Base-by-base conservation (phyloP, 108 stramenopile species). In the Bacterosira constricta region DNA sequence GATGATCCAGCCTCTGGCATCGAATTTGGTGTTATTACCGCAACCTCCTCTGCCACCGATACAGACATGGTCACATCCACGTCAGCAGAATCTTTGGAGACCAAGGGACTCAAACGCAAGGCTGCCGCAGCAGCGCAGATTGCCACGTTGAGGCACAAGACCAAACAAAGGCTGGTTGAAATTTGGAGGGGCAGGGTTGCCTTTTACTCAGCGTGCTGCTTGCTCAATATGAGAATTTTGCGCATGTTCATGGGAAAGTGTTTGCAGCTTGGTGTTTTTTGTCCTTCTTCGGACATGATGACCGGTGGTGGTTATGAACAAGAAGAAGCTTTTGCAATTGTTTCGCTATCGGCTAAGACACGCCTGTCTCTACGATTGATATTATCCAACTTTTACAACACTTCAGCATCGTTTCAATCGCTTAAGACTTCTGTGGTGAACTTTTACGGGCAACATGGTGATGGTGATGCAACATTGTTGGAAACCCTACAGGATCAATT, bases 121-220 rank as follows among this genome's bases (percentile, higher is more conserved):
- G 90, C 92, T 26, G 92, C 92, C n/a, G 92, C 92, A 18, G 88
- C 90, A 54, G 92, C 86, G 8, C 83, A 90, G 44, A 83, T 91
- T 76, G 86, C 82, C 49, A 75, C 85, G 26, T 49, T 88, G 0
- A 77, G 89, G 17, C 62, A 70, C 7, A 66, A 79, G 56, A 78
- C 86, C 32, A 68, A 81, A 36, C 60, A 81, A 32, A 80, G 80
- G 25, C 59, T 82, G 32, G 77, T 80, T 9, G 51, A 77, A 39
- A 63, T 54, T n/a, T 91, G 88, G 90, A 88, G 74, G 36, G 53
- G 83, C 13, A 60, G 75, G 50, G 47, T 49, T 25, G 34, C 85
- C 29, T 70, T 91, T 2, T 88, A 83, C 55, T 91, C 92, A 4
- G 51, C 65, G 1, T 87, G 83, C 47, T 66, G 71, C 27, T 62